Conservation (phyloP, 768 basidiomycete genomes). For the Xerocomus potaroensis region DNA sequence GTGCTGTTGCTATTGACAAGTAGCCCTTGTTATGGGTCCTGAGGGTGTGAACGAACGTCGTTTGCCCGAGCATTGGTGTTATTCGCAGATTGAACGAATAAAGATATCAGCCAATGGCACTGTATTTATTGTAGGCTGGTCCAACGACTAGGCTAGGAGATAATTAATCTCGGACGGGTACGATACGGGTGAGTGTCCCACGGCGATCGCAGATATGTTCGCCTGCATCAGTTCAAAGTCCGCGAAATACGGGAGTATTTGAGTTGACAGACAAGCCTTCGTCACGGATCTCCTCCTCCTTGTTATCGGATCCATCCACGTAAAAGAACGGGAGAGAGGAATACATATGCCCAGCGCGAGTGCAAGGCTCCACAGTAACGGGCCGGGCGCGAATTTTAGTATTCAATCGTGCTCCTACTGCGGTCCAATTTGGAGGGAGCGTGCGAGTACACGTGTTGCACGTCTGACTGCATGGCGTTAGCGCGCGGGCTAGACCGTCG, state of each 20-base stretch:
- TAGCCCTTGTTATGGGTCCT: too few relatives aligned
- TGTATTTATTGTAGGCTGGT: too few relatives aligned
- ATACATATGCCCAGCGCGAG: constrained; percentile 4
- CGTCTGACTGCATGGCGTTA: too few relatives aligned
- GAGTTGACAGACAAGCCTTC: constrained; percentile 1
- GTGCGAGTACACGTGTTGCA: constrained; percentile 34
- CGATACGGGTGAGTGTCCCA: constrained; percentile 4
- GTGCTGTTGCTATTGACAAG: constrained; percentile 5
- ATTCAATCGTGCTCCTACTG: constrained; percentile 16
- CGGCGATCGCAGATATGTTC: constrained; percentile 8
- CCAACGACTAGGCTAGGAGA: too few relatives aligned
- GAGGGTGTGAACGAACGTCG: too few relatives aligned
- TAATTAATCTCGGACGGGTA: constrained; percentile 15
- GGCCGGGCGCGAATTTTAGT: constrained; percentile 4
- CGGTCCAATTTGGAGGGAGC: constrained; percentile 25
- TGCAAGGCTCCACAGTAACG: constrained; percentile 14
- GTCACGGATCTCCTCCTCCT: constrained; percentile 6
- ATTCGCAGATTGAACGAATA: constrained; percentile 7
- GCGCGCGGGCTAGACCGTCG: constrained; percentile 18
- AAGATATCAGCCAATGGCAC: constrained; percentile 14
- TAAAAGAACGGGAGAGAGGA: constrained; percentile 13
- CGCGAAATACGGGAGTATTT: constrained; percentile 27
- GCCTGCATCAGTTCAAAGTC: constrained; percentile 16
- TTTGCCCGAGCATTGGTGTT: too few relatives aligned
- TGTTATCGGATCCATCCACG: constrained; percentile 8